Evolutionary conservation across 768 basidiomycete genomes (phyloP).

Genomic region (Calocera cornea): DNA sequence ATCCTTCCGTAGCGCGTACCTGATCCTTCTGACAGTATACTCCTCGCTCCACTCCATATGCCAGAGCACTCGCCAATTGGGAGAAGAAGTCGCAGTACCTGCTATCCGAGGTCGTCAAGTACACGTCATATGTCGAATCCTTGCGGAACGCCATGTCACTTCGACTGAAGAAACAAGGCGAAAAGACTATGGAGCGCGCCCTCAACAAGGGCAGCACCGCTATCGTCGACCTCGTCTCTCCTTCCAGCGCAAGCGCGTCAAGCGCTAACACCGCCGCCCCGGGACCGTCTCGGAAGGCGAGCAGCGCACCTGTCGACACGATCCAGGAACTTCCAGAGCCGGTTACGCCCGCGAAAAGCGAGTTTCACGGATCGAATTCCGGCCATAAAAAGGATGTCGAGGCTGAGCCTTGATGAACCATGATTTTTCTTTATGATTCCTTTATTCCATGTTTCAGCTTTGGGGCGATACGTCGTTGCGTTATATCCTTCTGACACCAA

Average conservation of each 20-base stretch:
- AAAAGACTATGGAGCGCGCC: constrained; percentile 61
- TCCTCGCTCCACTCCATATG: constrained; percentile 54
- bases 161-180: constrained; percentile 78
- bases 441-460: not conserved
- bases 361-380: not conserved
- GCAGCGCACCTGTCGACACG: constrained; percentile 1
- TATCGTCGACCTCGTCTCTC: not conserved
- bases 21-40: constrained; percentile 46
- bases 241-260: not conserved
- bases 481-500: not conserved
- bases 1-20: constrained; percentile 4
- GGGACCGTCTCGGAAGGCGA: not conserved
- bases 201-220: constrained; percentile 19
- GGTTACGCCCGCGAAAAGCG: not conserved
- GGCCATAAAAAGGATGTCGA: not conserved
- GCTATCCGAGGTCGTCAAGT: constrained; percentile 86
- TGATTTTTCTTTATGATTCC: not conserved
- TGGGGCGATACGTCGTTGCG: not conserved
- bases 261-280: not conserved
- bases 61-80: constrained; percentile 81
- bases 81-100: constrained; percentile 82
- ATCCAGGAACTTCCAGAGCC: not conserved
- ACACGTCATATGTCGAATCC: constrained; percentile 87
- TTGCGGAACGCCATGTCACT: constrained; percentile 70
- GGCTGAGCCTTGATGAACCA: not conserved